Conservation (phyloP, 2,329 filamentous ascomycete genomes). For the Septoria linicola region DNA sequence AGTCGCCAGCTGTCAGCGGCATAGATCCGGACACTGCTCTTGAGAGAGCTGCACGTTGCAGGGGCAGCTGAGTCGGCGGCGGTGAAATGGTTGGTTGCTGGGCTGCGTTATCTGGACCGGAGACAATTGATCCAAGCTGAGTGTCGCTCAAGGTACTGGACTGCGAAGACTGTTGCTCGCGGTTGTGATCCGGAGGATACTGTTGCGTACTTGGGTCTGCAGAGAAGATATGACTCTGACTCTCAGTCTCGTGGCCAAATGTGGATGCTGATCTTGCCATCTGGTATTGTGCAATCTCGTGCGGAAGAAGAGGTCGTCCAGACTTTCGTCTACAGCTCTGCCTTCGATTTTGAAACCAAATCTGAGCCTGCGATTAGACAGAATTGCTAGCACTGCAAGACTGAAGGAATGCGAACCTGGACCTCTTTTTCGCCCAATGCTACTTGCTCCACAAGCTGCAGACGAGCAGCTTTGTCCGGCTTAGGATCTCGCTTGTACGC, state of each 20-base stretch:
- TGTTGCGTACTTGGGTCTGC: not conserved
- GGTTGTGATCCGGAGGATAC: not conserved
- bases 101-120: not conserved
- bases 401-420: conserved; percentile 62
- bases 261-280: conserved; percentile 26
- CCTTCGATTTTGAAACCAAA: conserved; percentile 95
- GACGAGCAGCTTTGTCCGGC: conserved; percentile 84
- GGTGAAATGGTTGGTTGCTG: too few species aligned
- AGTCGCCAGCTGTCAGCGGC: not conserved
- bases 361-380: conserved; percentile 53
- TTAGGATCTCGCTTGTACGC: conserved; percentile 84
- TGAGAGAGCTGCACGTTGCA: not conserved
- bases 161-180: not conserved
- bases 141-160: not conserved
- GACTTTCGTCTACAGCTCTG: conserved; percentile 91
- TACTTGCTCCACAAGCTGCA: conserved; percentile 79
- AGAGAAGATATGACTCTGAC: not conserved
- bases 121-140: not conserved
- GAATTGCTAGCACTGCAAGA: not conserved
- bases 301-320: conserved; percentile 68
- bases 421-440: conserved; percentile 93
- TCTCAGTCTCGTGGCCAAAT: not conserved
- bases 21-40: conserved; percentile 3
- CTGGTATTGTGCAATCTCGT: conserved; percentile 61
- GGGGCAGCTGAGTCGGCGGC: not conserved